These are phyloP conservation scores for Pythium coloratum DNA, from an alignment of 352 stramenopile species.

Conservation along the genomic window DNA sequence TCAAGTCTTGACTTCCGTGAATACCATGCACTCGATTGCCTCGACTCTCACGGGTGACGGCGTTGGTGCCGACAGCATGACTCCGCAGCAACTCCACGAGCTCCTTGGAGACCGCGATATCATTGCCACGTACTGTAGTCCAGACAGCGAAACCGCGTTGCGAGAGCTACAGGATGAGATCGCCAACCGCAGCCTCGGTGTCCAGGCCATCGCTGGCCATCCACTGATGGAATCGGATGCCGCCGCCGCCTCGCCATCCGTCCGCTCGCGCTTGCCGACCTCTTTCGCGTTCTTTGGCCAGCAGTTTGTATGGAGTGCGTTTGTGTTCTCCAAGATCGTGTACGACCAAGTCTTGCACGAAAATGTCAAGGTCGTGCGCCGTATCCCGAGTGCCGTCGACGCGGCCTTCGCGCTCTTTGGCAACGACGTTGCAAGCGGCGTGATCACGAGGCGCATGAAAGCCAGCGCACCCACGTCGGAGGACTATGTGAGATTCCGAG, in stretches of 20 bases:
- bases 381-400: constrained; percentile 28
- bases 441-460: constrained; percentile 23
- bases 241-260: constrained; percentile 3
- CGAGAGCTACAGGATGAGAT: constrained; percentile 22
- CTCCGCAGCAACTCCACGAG: constrained; percentile 20
- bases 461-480: not conserved
- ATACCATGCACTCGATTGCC: constrained; percentile 13
- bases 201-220: constrained; percentile 26
- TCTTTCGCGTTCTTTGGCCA: constrained; percentile 29
- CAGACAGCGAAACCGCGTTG: constrained; percentile 1
- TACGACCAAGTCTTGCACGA: constrained; percentile 26
- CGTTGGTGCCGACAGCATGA: constrained; percentile 25
- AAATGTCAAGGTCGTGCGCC: constrained; percentile 18
- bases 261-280: constrained; percentile 9
- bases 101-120: constrained; percentile 15
- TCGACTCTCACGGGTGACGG: constrained; percentile 19
- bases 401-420: constrained; percentile 25
- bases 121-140: not conserved
- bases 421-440: constrained; percentile 21
- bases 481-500: constrained; percentile 25
- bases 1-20: not conserved
- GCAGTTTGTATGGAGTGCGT: constrained; percentile 34
- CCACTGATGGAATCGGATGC: constrained; percentile 8
- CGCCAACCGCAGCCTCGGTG: constrained; percentile 10
- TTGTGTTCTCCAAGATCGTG: constrained; percentile 33